Percentiles rank a stretch among this genome's conserved stretches.
Conservation (phyloP, 2,329 filamentous ascomycete genomes). For the Parafenestella ontariensis region DNA sequence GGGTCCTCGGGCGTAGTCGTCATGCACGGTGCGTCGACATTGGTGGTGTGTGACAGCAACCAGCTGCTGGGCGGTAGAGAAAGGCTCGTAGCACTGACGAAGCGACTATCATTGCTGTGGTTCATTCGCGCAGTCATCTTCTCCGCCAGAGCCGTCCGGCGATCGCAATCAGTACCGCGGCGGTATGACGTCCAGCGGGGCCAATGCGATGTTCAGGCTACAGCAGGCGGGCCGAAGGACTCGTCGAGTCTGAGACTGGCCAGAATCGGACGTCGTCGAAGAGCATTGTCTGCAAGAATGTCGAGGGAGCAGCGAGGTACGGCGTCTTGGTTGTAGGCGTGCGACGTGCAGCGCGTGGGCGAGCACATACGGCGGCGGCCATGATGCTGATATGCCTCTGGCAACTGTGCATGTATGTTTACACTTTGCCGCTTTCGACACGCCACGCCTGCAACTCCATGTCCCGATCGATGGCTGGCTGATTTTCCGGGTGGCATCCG, state of each 20-base stretch:
- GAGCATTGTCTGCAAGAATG: background rate
- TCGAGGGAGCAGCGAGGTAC: background rate
- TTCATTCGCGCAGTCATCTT: conserved; percentile 4
- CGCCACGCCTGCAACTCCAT: conserved; percentile 1
- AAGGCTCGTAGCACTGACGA: conserved; percentile 1
- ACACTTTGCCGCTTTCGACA: background rate
- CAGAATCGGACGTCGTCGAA: background rate
- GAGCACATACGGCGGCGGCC: background rate
- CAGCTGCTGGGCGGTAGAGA: background rate
- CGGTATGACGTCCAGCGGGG: background rate
- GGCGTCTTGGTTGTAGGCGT: conserved; percentile 1
- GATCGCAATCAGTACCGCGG: background rate
- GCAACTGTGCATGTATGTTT: conserved; percentile 2
- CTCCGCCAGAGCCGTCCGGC: background rate
- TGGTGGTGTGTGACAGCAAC: background rate
- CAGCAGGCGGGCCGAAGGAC: background rate
- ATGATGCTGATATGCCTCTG: conserved; percentile 4
- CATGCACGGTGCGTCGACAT: background rate
- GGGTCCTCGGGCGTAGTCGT: background rate
- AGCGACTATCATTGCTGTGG: background rate
- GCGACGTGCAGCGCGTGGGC: background rate
- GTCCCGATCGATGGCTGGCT: background rate
- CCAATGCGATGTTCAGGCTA: background rate
- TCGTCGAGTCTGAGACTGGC: background rate
- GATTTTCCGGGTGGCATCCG: background rate